These are phyloP conservation scores for Clarireedia monteithiana DNA, from an alignment of 2,329 filamentous ascomycete species.

Conservation along the genomic window DNA sequence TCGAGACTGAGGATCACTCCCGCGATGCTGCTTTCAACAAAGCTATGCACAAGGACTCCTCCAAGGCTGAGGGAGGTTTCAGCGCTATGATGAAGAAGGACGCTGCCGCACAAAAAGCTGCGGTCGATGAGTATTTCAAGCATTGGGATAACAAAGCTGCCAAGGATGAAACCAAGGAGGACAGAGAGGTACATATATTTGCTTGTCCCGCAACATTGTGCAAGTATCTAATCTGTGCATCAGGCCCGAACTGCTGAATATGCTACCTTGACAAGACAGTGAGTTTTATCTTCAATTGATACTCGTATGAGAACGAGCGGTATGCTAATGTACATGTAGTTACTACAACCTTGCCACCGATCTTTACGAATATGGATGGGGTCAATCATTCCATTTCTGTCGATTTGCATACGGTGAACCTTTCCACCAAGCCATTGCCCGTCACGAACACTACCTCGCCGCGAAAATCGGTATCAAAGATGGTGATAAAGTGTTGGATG, in stretches of 20 bases:
- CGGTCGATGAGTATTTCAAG: constrained; percentile 90
- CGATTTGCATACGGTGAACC: constrained; percentile 80
- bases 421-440: constrained; percentile 86
- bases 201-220: neutral
- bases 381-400: constrained; percentile 95
- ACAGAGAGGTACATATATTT: constrained; percentile 57
- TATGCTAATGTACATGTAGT: constrained; percentile 36
- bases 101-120: constrained; percentile 65
- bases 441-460: constrained; percentile 96
- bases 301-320: neutral
- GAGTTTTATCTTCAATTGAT: constrained; percentile 33
- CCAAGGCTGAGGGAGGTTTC: constrained; percentile 63
- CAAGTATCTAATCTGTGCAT: neutral
- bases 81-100: constrained; percentile 82
- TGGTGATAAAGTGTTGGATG: constrained; percentile 85
- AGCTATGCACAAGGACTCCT: constrained; percentile 67
- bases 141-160: constrained; percentile 85
- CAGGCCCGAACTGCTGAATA: constrained; percentile 51
- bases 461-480: constrained; percentile 80
- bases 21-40: constrained; percentile 89
- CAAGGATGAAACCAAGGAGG: constrained; percentile 72
- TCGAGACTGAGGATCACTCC: constrained; percentile 59
- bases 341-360: constrained; percentile 98
- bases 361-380: constrained; percentile 95
- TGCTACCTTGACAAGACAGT: constrained; percentile 88